phyloP scores from a whole-genome alignment of 2,329 filamentous ascomycete genomes.

The Zelopaecilomyces penicillatus region DNA sequence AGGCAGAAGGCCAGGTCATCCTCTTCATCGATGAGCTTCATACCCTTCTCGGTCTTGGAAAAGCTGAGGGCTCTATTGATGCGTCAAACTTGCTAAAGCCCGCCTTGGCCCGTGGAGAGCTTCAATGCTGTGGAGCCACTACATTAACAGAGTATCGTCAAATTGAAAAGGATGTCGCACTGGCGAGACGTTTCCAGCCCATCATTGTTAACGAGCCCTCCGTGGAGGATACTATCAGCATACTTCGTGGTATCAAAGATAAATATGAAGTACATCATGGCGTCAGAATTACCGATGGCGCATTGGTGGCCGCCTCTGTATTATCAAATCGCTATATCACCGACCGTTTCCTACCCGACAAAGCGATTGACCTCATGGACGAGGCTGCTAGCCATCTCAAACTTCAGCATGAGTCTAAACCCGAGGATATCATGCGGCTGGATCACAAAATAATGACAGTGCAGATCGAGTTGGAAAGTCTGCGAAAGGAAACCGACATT shows the following conservation, averaged over 20 bases:
- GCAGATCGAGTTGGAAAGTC: conserved; percentile 89
- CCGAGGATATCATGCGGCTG: conserved; percentile 84
- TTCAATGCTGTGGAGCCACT: conserved; percentile 93
- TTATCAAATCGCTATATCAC: conserved; percentile 96
- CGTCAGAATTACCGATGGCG: conserved; percentile 86
- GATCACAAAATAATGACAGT: conserved; percentile 96
- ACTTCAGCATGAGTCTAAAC: conserved; percentile 92
- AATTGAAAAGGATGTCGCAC: conserved; percentile 92
- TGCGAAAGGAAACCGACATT: conserved; percentile 89
- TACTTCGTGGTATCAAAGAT: conserved; percentile 92
- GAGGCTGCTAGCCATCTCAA: conserved; percentile 87
- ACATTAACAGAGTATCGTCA: conserved; percentile 85
- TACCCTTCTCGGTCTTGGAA: conserved; percentile 82
- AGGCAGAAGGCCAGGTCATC: conserved; percentile 82
- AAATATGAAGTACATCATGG: conserved; percentile 97
- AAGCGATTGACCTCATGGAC: conserved; percentile 94
- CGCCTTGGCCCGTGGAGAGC: conserved; percentile 80
- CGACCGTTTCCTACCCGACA: conserved; percentile 90
- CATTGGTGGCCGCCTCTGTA: conserved; percentile 82
- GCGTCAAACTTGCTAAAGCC: conserved; percentile 93
- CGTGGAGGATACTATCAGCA: conserved; percentile 89
- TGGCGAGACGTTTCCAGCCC: conserved; percentile 88
- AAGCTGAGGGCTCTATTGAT: conserved; percentile 93
- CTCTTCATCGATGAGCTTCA: conserved; percentile 95
- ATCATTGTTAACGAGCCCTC: conserved; percentile 88